Evolutionary conservation across 169 alveolate species (phyloP), one percentile per base, ranked within the genome.

Genomic region (Eimeria tenella): DNA sequence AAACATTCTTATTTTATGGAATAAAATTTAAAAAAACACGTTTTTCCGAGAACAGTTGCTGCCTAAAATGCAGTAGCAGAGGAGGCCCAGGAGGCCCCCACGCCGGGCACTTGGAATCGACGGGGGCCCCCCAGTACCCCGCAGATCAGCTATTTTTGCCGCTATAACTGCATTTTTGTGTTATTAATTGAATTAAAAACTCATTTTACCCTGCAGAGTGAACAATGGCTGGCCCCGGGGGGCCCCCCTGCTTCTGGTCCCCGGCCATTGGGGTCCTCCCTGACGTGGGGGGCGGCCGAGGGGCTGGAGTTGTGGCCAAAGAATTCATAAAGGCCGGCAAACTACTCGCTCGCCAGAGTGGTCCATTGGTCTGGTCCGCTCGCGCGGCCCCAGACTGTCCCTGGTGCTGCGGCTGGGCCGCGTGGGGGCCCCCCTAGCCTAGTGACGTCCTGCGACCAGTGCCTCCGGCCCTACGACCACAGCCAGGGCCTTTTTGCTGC

Each of bases 331-430:
- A 81, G 31, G 89, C 89, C 55, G 89, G 89, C 3, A 81, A 60
- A 52, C 73, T 81, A n/a, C 73, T 81, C 9, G 68, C 56, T 15
- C 50, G 73, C 8, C 53, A 53, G 15, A 5, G 55, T 21, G 53
- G n/a, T 10, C 89, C 89, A 3, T 70, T 81, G 55, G 89, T 81
- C 89, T 81, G 89, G 89, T 55, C 89, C 23, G 25, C 73, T 4
- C 89, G 89, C 25, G 55, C 55, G n/a, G 73, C 89, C 21, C 89
- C 89, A 25, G 89, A 81, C 15, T 81, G 89, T 70, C 89, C 89
- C 4, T 53, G 89, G 73, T 55, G 73, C 13, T 81, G 21, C 17
- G 23, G 73, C 5, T 52, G 74, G 21, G 17, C 74, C 10, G 73
- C 55, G 11, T 81, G 71, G 11, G 55, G 17, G 23, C 53, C 19